A percentile compares a stretch with the other conserved stretches of the same genome.
Conservation (phyloP, 768 basidiomycete genomes). For the Podaxis carcinomalis region DNA sequence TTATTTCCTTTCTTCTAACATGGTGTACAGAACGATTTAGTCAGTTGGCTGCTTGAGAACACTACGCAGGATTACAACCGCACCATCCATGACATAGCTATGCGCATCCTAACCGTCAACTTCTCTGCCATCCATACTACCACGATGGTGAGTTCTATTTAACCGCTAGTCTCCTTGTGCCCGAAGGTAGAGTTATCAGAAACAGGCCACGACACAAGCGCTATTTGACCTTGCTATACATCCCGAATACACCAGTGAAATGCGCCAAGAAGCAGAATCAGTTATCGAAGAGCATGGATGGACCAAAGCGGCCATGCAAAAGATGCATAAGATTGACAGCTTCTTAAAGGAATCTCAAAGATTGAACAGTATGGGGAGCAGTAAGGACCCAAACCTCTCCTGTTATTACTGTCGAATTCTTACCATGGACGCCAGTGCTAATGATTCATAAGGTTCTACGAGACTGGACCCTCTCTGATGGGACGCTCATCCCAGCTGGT, state of each 20-base stretch:
- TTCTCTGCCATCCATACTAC: slow-evolving; percentile 39
- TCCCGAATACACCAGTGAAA: slow-evolving; percentile 25
- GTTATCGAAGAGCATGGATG: slow-evolving; percentile 30
- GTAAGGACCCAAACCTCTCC: neutral
- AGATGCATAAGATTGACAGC: slow-evolving; percentile 41
- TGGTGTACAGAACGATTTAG: slow-evolving; percentile 10
- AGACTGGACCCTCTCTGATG: slow-evolving; percentile 41
- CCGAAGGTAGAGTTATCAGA: slow-evolving; percentile 10
- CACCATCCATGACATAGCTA: slow-evolving; percentile 15
- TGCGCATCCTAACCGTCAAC: slow-evolving; percentile 33
- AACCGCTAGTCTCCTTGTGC: neutral
- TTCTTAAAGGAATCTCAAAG: slow-evolving; percentile 37
- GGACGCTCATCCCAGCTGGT: slow-evolving; percentile 20
- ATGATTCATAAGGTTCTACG: slow-evolving; percentile 24
- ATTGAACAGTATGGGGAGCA: slow-evolving; percentile 1
- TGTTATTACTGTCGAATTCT: neutral
- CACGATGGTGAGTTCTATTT: slow-evolving; percentile 24
- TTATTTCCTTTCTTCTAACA: neutral
- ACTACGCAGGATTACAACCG: slow-evolving; percentile 10
- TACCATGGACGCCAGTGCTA: neutral
- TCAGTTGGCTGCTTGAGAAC: slow-evolving; percentile 15
- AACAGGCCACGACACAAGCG: slow-evolving; percentile 26
- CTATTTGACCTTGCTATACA: slow-evolving; percentile 32
- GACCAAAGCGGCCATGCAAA: slow-evolving; percentile 28
- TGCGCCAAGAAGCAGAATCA: slow-evolving; percentile 40